A percentile compares a stretch with the other conserved stretches of the same genome.
These are phyloP conservation scores for Lecanicillium sp. DNA, from an alignment of 2,329 filamentous ascomycete species.

Conservation along the genomic window DNA sequence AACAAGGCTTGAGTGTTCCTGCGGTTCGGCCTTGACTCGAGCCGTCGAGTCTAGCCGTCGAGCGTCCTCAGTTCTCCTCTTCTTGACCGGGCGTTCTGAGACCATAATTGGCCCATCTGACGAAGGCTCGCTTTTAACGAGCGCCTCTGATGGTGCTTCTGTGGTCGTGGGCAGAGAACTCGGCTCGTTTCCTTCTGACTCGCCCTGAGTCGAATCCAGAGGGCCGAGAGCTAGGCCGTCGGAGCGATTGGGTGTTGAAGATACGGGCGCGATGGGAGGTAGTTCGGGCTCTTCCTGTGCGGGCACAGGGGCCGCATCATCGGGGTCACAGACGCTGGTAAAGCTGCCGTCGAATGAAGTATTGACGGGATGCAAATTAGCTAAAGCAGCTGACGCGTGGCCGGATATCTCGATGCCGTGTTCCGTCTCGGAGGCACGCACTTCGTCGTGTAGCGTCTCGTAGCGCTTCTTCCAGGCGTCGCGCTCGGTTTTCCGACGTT, in stretches of 20 bases:
- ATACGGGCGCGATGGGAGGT: slow-evolving; percentile 21
- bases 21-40: slow-evolving; percentile 38
- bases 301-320: slow-evolving; percentile 7
- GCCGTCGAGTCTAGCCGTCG: slow-evolving; percentile 16
- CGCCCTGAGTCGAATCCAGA: slow-evolving; percentile 26
- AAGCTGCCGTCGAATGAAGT: slow-evolving; percentile 8
- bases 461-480: slow-evolving; percentile 42
- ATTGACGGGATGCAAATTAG: neutral
- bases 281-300: slow-evolving; percentile 21
- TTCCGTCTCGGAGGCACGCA: slow-evolving; percentile 37
- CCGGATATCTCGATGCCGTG: slow-evolving; percentile 26
- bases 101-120: slow-evolving; percentile 48
- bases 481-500: slow-evolving; percentile 36
- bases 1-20: slow-evolving; percentile 24
- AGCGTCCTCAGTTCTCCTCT: slow-evolving; percentile 34
- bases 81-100: slow-evolving; percentile 43
- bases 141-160: slow-evolving; percentile 10
- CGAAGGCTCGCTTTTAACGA: slow-evolving; percentile 46
- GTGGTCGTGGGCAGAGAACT: slow-evolving; percentile 18
- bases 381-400: neutral
- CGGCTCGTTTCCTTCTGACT: slow-evolving; percentile 20
- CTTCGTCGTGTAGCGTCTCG: slow-evolving; percentile 35
- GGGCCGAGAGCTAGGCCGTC: slow-evolving; percentile 6
- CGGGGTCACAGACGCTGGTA: slow-evolving; percentile 7
- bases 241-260: slow-evolving; percentile 12